Evolutionary conservation across 345 rosid species (phyloP), one percentile per base, ranked within the genome.

Genomic region (Lepidium didymum): DNA sequence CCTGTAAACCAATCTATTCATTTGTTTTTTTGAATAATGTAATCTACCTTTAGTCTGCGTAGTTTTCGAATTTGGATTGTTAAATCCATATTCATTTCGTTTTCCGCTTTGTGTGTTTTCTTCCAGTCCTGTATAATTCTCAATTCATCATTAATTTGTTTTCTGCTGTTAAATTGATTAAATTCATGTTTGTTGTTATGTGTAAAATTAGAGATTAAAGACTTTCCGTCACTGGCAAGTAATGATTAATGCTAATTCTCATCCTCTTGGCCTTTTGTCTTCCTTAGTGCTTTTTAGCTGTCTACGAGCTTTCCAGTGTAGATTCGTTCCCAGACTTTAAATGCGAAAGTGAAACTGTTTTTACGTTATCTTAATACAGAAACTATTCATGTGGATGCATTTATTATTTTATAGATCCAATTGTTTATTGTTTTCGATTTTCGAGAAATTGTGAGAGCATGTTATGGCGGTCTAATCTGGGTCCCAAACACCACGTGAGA

Each of bases 401-500:
- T 74, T 67, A 74, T 43, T 74, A 6, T 18, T 38, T 14, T 23
- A 19, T 37, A 5, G 27, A 38, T 7, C 50, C 65, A 38, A 11
- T 47, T 71, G 41, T 56, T 47, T 56, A 43, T n/a, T 43, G 5
- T 60, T 23, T n/a, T 61, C 21, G 69, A 41, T 57, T 45, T 27
- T 43, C 33, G 42, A 16, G 33, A 36, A 9, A 6, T 6, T 19
- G 56, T 9, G 58, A 65, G 61, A 66, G 56, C 78, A 74, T 67
- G 78, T 73, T 73, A 50, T 60, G 51, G 71, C 23, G 76, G 56
- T 72, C 29, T 58, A 57, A 50, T 46, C 50, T 55, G 70, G 77
- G 67, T 40, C 77, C 77, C 72, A 42, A 59, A 59, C 33, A 16
- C 27, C 78, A 68, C 68, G 78, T 74, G 73, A 68, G 59, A 11